These are phyloP conservation scores for Rhynchospora tenuis DNA, from an alignment of 176 grass and related monocot genomes.

Conservation along the genomic window DNA sequence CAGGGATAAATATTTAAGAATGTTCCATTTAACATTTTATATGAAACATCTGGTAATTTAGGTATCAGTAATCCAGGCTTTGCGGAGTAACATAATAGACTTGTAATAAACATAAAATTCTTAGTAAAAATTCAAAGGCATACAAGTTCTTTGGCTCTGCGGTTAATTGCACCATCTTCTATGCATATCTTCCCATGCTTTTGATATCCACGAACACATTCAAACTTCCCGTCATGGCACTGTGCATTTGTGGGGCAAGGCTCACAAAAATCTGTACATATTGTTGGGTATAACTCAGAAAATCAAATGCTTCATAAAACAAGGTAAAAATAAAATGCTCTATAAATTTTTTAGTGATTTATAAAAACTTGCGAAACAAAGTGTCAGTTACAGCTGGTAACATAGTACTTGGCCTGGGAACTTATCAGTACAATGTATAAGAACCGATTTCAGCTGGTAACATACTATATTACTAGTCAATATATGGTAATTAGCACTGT, in stretches of 20 bases:
- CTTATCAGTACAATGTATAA: not conserved
- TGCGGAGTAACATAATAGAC: not conserved
- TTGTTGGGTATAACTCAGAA: not conserved
- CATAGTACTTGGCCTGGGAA: not conserved
- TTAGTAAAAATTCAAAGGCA: not conserved
- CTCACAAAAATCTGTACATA: constrained; percentile 51
- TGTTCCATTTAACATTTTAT: not conserved
- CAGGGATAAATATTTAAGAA: not conserved
- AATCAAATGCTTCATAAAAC: constrained; percentile 8
- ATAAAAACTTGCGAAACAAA: not conserved
- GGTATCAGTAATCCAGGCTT: not conserved
- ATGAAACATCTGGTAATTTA: not conserved
- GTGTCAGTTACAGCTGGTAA: not conserved
- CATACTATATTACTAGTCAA: too few species aligned
- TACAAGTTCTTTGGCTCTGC: constrained; percentile 61
- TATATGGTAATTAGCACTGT: not conserved
- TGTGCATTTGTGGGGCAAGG: constrained; percentile 61
- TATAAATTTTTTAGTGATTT: not conserved
- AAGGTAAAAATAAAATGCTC: not conserved
- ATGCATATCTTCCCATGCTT: constrained; percentile 50
- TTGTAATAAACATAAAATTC: not conserved
- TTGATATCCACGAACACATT: constrained; percentile 63
- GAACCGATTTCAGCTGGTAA: too few species aligned
- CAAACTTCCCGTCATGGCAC: constrained; percentile 48
- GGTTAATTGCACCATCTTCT: constrained; percentile 62